A percentile compares a stretch with the other conserved stretches of the same genome.
Evolutionary conservation across 208 protist genomes (phyloP).

Genomic region (Wallacemonas sp.): DNA sequence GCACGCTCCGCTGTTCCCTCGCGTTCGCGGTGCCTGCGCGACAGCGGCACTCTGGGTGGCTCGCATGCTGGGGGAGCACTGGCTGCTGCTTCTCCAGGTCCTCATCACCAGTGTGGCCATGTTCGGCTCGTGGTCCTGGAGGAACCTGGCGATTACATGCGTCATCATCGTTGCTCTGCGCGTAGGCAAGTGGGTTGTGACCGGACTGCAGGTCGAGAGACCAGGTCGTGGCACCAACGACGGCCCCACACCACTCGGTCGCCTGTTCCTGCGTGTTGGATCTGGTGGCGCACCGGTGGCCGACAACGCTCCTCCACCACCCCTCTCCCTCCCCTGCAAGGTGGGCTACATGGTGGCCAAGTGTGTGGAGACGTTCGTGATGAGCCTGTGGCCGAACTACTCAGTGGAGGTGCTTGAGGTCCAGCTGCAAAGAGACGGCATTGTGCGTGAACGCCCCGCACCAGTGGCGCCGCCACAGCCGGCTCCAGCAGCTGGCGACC

Average conservation of each 20-base stretch:
- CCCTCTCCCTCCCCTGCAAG: conserved; percentile 26
- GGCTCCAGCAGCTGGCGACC: background rate
- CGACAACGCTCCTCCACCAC: background rate
- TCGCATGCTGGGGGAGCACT: background rate
- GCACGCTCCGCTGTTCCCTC: background rate
- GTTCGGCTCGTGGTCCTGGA: conserved; percentile 13
- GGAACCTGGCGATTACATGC: conserved; percentile 3
- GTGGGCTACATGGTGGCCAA: conserved; percentile 57
- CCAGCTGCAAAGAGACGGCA: conserved; percentile 65
- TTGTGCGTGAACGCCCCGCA: conserved; percentile 29
- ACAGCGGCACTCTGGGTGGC: background rate
- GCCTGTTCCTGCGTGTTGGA: background rate
- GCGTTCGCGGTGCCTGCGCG: background rate
- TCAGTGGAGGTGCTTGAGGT: conserved; percentile 57
- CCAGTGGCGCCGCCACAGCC: conserved; percentile 6
- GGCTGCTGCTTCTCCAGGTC: conserved; percentile 7
- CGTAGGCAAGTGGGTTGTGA: conserved; percentile 2
- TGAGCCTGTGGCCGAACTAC: conserved; percentile 73
- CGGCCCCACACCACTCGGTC: conserved; percentile 12
- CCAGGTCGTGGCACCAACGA: background rate
- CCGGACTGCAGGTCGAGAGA: background rate
- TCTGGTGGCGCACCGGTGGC: background rate
- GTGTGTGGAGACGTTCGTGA: conserved; percentile 60
- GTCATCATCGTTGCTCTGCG: conserved; percentile 9
- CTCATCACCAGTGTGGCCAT: background rate